Percentiles rank a stretch among this genome's conserved stretches.
Conservation (phyloP, 345 rosid species). For the Hibiscus mutabilis region DNA sequence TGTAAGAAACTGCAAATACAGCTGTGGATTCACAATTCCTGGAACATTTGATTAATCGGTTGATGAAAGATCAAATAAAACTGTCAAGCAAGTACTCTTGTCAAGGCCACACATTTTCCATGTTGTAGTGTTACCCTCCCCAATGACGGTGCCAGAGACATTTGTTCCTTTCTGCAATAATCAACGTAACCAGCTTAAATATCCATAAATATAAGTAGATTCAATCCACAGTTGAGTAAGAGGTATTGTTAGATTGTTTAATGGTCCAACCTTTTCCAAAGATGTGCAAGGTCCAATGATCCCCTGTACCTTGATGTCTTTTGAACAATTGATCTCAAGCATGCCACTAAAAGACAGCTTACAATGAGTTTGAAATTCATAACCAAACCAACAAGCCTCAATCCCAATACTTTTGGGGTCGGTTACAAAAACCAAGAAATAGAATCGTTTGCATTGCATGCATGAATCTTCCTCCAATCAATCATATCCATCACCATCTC, state of each 20-base stretch:
- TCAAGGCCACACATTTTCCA: slow-evolving; percentile 6
- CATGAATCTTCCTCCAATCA: not conserved
- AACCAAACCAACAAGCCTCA: not conserved
- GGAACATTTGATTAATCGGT: slow-evolving; percentile 65
- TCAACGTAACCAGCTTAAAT: not conserved
- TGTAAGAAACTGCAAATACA: slow-evolving; percentile 63
- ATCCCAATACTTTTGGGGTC: not conserved
- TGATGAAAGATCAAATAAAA: slow-evolving; percentile 89
- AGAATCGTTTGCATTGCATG: not conserved
- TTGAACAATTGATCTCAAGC: slow-evolving; percentile 83
- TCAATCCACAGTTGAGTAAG: slow-evolving; percentile 15
- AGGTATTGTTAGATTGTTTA: slow-evolving; percentile 1
- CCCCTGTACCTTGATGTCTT: slow-evolving; percentile 94
- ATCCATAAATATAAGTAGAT: slow-evolving; percentile 10
- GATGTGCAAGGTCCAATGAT: slow-evolving; percentile 94
- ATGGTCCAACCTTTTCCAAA: slow-evolving; percentile 68
- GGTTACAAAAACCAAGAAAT: not conserved
- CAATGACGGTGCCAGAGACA: slow-evolving; percentile 12
- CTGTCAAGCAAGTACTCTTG: slow-evolving; percentile 90
- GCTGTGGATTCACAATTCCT: slow-evolving; percentile 30
- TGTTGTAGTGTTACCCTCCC: not conserved
- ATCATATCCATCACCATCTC: not conserved
- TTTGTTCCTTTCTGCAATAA: slow-evolving; percentile 4
- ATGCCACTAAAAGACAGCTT: slow-evolving; percentile 48
- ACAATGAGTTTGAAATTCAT: slow-evolving; percentile 9